Conservation (phyloP, 208 protist species). For the Trypanosoma brucei region DNA sequence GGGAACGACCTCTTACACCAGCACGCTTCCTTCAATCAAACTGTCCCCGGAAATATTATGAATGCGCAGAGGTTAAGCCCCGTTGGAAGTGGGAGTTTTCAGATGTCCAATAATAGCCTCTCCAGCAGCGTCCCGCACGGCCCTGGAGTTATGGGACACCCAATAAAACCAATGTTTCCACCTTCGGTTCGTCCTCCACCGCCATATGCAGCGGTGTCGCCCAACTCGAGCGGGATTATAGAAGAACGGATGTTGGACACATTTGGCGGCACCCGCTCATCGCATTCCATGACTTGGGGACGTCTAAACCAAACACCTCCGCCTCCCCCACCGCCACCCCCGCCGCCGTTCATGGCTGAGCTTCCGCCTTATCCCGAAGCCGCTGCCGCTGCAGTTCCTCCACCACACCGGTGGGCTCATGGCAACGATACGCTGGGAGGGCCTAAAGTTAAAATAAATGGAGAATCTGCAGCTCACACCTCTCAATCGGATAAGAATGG, state of each 20-base stretch:
- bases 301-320: neutral
- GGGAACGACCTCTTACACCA: neutral
- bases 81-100: no score
- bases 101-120: neutral
- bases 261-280: neutral
- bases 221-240: neutral
- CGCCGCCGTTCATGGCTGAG: neutral
- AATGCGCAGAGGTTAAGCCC: neutral
- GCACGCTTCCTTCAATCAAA: neutral
- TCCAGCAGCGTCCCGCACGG: neutral
- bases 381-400: neutral
- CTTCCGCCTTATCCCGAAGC: neutral
- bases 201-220: slow-evolving; percentile 1
- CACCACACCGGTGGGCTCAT: neutral
- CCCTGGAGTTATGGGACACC: neutral
- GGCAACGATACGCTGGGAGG: neutral
- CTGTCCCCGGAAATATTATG: neutral
- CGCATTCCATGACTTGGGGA: neutral
- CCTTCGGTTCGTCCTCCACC: neutral
- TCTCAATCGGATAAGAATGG: neutral
- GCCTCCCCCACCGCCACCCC: no score
- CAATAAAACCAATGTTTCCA: no score
- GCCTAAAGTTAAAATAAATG: neutral
- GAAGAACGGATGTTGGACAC: neutral
- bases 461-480: neutral